Evolutionary conservation across 2,329 filamentous ascomycete genomes (phyloP).

Genomic region (Pseudogymnoascus sp.): DNA sequence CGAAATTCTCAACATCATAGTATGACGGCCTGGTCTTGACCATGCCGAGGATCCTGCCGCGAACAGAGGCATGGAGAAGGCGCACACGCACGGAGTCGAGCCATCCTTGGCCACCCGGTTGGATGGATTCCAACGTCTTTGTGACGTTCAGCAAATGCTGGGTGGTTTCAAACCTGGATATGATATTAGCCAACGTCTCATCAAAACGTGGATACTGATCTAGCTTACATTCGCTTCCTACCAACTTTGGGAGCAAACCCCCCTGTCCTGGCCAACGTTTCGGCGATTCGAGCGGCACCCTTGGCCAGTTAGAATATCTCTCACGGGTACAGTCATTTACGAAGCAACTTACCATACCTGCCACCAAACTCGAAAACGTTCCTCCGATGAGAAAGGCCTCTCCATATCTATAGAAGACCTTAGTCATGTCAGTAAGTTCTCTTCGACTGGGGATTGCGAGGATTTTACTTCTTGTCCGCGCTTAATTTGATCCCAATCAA

Average conservation of each 20-base stretch:
- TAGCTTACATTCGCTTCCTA: constrained; percentile 48
- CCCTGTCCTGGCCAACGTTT: constrained; percentile 66
- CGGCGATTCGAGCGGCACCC: constrained; percentile 65
- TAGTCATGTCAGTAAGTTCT: background rate
- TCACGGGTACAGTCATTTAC: background rate
- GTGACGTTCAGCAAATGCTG: constrained; percentile 71
- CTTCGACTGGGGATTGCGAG: background rate
- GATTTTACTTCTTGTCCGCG: constrained; percentile 55
- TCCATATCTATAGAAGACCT: constrained; percentile 66
- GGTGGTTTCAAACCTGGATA: constrained; percentile 54
- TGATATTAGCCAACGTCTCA: background rate
- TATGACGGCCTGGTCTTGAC: constrained; percentile 50
- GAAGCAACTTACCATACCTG: background rate
- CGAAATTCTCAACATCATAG: constrained; percentile 51
- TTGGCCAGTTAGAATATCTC: constrained; percentile 39
- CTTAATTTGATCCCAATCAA: constrained; percentile 68
- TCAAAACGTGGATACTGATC: constrained; percentile 15
- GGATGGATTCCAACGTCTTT: constrained; percentile 53
- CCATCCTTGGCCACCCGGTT: constrained; percentile 61
- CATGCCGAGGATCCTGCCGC: constrained; percentile 56
- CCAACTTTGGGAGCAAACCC: constrained; percentile 65
- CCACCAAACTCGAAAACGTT: constrained; percentile 4
- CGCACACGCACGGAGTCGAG: constrained; percentile 60
- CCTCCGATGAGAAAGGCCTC: constrained; percentile 51
- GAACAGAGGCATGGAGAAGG: constrained; percentile 61